A percentile compares a stretch with the other conserved stretches of the same genome.
Evolutionary conservation across 352 stramenopile species (phyloP).

Genomic region (Bremia lactucae): DNA sequence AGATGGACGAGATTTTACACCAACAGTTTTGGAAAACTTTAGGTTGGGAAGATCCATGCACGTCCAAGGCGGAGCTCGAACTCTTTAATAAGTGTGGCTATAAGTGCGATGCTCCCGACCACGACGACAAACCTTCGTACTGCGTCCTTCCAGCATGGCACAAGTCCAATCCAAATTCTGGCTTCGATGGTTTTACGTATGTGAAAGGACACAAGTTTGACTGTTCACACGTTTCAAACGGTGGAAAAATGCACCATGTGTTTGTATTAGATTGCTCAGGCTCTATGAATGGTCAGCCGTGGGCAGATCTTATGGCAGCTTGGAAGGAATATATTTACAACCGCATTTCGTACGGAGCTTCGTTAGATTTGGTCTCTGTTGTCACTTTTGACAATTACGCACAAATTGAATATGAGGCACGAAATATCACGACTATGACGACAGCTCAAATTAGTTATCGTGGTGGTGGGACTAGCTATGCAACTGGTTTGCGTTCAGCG

Average conservation of each 20-base stretch:
- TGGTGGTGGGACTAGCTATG: constrained; percentile 43
- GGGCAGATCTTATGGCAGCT: constrained; percentile 42
- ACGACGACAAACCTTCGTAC: constrained; percentile 42
- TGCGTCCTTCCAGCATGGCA: constrained; percentile 69
- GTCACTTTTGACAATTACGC: constrained; percentile 45
- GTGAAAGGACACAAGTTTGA: constrained; percentile 62
- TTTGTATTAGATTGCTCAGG: constrained; percentile 75
- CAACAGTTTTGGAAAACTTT: constrained; percentile 50
- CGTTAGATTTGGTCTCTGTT: constrained; percentile 61
- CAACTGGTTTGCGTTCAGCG: constrained; percentile 35
- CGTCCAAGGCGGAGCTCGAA: constrained; percentile 39
- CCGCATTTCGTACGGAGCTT: constrained; percentile 37
- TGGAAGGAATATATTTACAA: constrained; percentile 62
- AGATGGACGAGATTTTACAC: constrained; percentile 65
- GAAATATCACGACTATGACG: constrained; percentile 35
- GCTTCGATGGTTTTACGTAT: constrained; percentile 40
- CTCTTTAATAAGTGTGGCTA: constrained; percentile 66
- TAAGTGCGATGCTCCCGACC: constrained; percentile 55
- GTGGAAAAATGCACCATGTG: constrained; percentile 57
- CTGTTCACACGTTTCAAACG: constrained; percentile 45
- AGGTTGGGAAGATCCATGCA: constrained; percentile 57
- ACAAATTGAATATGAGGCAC: constrained; percentile 39
- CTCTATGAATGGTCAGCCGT: constrained; percentile 56
- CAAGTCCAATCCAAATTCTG: constrained; percentile 14
- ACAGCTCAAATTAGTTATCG: constrained; percentile 20